These are phyloP conservation scores for Ascobolus immersus DNA, from an alignment of 495 filamentous ascomycete genomes.

Conservation along the genomic window DNA sequence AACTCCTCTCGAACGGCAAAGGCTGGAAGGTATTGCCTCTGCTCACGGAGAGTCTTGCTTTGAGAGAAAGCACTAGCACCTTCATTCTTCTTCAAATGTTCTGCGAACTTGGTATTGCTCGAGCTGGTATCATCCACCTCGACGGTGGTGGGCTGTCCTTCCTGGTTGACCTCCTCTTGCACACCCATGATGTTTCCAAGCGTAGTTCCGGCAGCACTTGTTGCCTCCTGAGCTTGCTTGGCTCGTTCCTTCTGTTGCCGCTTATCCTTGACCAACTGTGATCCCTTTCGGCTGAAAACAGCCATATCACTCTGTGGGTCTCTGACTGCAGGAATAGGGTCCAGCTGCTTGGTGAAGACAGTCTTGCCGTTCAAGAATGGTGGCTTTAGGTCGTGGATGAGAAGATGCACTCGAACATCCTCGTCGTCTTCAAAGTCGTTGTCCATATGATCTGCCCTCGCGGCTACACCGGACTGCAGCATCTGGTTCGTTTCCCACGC, in stretches of 20 bases:
- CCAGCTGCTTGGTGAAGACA: constrained; percentile 91
- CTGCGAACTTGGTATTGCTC: constrained; percentile 57
- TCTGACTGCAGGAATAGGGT: constrained; percentile 75
- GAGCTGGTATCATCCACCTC: no score
- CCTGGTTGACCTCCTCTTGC: constrained; percentile 83
- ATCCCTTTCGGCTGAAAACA: constrained; percentile 89
- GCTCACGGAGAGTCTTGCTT: constrained; percentile 72
- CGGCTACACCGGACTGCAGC: constrained; percentile 87
- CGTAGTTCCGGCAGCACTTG: constrained; percentile 73
- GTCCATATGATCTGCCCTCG: constrained; percentile 50
- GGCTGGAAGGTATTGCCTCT: constrained; percentile 79
- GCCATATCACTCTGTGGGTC: constrained; percentile 98
- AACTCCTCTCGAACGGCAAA: constrained; percentile 94
- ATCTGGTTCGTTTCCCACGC: constrained; percentile 98
- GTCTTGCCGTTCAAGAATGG: constrained; percentile 87
- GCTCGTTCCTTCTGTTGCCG: constrained; percentile 81
- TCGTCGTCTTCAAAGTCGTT: constrained; percentile 85
- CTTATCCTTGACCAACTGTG: constrained; percentile 71
- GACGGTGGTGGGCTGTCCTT: constrained; percentile 62
- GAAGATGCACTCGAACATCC: constrained; percentile 63
- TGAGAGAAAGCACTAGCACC: constrained; percentile 82
- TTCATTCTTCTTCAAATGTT: constrained; percentile 69
- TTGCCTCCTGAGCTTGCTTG: constrained; percentile 86
- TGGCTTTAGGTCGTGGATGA: constrained; percentile 82
- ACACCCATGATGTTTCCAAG: constrained; percentile 86